Evolutionary conservation across 257 asterid genomes (phyloP), one percentile per base, ranked within the genome.

Genomic region (Paraleonurus japonicus): DNA sequence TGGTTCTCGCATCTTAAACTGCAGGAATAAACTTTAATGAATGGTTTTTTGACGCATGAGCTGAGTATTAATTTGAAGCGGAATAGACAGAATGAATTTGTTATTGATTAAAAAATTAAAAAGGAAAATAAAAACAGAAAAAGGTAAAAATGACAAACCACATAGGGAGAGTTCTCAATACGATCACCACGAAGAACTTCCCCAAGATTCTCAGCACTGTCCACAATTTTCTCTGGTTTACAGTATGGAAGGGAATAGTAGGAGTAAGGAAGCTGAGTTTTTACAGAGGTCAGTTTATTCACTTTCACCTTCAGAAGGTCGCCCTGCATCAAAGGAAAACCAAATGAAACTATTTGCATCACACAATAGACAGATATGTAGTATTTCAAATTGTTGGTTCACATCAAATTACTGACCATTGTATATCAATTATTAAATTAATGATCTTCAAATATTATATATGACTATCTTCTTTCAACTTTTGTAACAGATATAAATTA

Each of bases 171-270:
- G 83, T 86, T 86, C 81, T 86, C 92, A 41, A 86, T 86, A 76
- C 92, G 92, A 78, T 86, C 92, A 41, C 92, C 92, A 45, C 89
- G 92, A 75, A 86, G 88, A 73, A 86, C 84, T 81, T 86, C 92
- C 67, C 92, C 92, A 72, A 86, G 92, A 79, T 86, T 86, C 79
- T 86, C 92, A 19, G 88, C 79, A 73, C 88, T 86, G 75, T 86
- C 92, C 58, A 82, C 85, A 53, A 86, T 84, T 28, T 79, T 81
- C 61, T 75, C 66, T 6, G 92, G 92, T 65, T 72, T 81, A 73
- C 89, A 86, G 69, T 81, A 81, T 17, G 88, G 89, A 70, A 86
- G 86, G 16, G 89, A 80, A 71, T 86, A 86, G 57, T 82, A 86
- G 50, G 85, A 78, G 61, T 86, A 86, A 6, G 92, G 92, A 57